Evolutionary conservation across 306 rosid species (phyloP), one percentile per base, ranked within the genome.

Genomic region (Glycine soja): DNA sequence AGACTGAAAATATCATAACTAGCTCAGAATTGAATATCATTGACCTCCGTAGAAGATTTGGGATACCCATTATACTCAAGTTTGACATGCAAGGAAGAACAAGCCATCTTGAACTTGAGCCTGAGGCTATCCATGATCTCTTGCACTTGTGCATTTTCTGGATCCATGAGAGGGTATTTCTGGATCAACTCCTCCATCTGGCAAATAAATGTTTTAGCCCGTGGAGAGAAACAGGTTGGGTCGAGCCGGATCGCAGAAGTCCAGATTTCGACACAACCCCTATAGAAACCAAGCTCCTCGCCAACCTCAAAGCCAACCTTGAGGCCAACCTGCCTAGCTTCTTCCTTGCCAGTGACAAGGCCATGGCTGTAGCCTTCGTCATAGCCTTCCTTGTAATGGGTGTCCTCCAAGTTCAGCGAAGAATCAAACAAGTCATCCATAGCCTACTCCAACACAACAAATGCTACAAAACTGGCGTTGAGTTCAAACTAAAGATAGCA

Each of bases 261-360:
- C 97, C 98, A 93, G 0, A 89, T 47, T 15, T 85, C 85, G 34
- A 90, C 84, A 74, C 90, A 93, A 40, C 98, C 96, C 59, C 80
- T 62, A 85, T 93, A 93, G 87, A 95, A 89, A 1, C 98, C 96
- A 3, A 95, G 83, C 66, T 92, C 94, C 80, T 94, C 92, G 4
- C 94, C 97, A 7, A 80, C 80, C 89, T 94, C 92, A 74, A 94
- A 94, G 2, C 97, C 98, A 30, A 78, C 71, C 58, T 91, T 92
- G 7, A 92, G 91, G 56, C 98, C 98, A 18, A 91, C 93, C 63
- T 89, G 91, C 45, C 66, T 48, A 0, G 74, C 93, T 70, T 94
- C 98, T 10, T 88, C 91, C 77, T 73, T 88, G 68, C 97, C 97
- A 1, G 82, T 9, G 18, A 67, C 13, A 11, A 91, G 83, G 10